Evolutionary conservation across 225 moss, liverwort and hornwort genomes (phyloP), one percentile per base, ranked within the genome.

Genomic region (Anthoceros angustus): DNA sequence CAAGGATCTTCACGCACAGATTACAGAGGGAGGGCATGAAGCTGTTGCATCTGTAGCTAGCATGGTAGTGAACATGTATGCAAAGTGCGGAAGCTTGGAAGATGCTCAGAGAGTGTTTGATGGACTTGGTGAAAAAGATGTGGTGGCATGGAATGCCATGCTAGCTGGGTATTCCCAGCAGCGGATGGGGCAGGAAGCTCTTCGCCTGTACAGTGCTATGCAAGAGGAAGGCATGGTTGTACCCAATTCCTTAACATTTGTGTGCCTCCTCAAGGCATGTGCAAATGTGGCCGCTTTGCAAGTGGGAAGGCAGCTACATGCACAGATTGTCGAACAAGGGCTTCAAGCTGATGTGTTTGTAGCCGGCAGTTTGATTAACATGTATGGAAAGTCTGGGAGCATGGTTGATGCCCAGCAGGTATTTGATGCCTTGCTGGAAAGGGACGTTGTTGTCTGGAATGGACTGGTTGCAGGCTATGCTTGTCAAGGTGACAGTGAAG

Each of bases 381-480:
- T 55, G 55, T 55, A 55, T 55, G 55, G 5, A 4, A 55, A 55
- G 55, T 55, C n/a, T 55, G 55, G 55, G 55, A 55, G 55, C 14
- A 55, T 55, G 55, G n/a, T 20, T 9, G 55, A 55, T 15, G 8
- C 55, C 0, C 55, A 55, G 55, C 55, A 55, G n/a, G 55, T 55
- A 0, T 55, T 55, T 5, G 55, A 55, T 55, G 6, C 18, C 7
- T 55, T 55, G 18, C 55, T 23, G 18, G 55, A 55, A 20, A 15
- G n/a, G n/a, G n/a, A 15, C 1, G 4, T 55, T 0, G 55, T 7
- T 4, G 55, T 23, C 55, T 55, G 55, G 55, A 15, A 15, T 55
- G 55, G n/a, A 18, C 55, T 9, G 1, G 23, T 55, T 55, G 55
- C 16, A 15, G 55, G 55, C 10, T 55, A 55, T 23, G 23, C 16